These are phyloP conservation scores for Aspergillus amoenus DNA, from an alignment of 2,329 filamentous ascomycete species.

Conservation along the genomic window DNA sequence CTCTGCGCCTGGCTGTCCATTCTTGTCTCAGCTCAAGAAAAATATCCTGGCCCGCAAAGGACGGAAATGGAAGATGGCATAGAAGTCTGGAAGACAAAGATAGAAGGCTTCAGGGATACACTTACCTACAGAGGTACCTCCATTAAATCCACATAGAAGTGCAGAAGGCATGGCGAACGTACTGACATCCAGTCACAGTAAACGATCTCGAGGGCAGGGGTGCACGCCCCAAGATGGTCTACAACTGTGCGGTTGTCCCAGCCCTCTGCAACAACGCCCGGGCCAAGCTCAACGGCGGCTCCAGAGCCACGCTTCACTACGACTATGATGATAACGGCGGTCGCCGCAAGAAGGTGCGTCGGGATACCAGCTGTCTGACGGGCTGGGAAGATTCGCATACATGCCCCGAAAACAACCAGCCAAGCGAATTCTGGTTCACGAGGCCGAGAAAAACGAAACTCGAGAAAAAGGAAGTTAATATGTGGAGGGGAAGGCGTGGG, in stretches of 20 bases:
- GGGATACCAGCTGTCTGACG: not conserved
- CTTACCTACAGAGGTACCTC: not conserved
- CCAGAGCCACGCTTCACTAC: not conserved
- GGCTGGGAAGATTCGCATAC: not conserved
- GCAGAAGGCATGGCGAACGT: too few species aligned
- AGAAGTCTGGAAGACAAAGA: not conserved
- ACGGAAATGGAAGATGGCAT: not conserved
- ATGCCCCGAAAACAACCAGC: not conserved
- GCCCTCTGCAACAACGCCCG: not conserved
- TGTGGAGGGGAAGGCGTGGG: not conserved
- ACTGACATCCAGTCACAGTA: not conserved
- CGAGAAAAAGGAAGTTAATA: not conserved
- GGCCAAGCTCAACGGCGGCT: not conserved
- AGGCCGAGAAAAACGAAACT: not conserved
- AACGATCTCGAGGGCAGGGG: not conserved
- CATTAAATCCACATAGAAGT: not conserved
- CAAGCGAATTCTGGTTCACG: not conserved
- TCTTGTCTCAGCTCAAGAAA: too few species aligned
- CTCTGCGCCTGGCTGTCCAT: too few species aligned
- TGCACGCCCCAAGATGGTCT: not conserved
- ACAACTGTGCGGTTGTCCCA: not conserved
- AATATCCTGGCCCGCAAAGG: not conserved
- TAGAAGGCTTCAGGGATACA: not conserved
- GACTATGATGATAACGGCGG: not conserved
- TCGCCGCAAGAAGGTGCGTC: not conserved